Percentiles rank a stretch among this genome's conserved stretches.
Evolutionary conservation across 805 yeast genomes (phyloP).

Genomic region (Kuraishia cidri): DNA sequence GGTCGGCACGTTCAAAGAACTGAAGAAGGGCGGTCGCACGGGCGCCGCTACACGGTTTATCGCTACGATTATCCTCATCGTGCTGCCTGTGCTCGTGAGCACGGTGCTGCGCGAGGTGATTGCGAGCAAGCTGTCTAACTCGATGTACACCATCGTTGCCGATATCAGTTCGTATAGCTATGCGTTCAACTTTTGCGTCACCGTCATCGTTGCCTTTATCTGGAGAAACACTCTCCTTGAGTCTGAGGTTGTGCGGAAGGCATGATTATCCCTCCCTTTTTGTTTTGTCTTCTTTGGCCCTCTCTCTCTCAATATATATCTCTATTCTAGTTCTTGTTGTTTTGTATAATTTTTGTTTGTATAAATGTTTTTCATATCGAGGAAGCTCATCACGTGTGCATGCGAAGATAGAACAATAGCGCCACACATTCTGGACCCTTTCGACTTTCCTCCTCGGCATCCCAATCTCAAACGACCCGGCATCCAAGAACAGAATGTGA

Average conservation of each 20-base stretch:
- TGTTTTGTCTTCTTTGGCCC: too few species aligned
- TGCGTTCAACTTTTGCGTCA: conserved; percentile 11
- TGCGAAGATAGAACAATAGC: too few species aligned
- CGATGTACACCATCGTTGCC: conserved; percentile 9
- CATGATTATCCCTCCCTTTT: too few species aligned
- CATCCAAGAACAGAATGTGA: too few species aligned
- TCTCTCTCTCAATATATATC: too few species aligned
- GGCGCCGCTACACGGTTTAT: conserved; percentile 6
- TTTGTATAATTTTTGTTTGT: too few species aligned
- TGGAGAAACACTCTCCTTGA: conserved; percentile 17
- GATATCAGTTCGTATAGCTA: conserved; percentile 13
- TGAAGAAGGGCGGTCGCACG: conserved; percentile 5
- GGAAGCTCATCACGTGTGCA: too few species aligned
- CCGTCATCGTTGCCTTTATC: conserved; percentile 11
- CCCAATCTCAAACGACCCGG: too few species aligned
- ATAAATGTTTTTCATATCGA: too few species aligned
- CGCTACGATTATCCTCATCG: conserved; percentile 8
- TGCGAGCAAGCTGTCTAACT: conserved; percentile 6
- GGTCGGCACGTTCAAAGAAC: conserved; percentile 9
- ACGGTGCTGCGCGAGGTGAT: conserved; percentile 9
- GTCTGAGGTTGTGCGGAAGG: conserved; percentile 1
- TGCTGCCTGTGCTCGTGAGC: conserved; percentile 10
- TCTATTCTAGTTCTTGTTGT: too few species aligned
- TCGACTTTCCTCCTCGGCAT: too few species aligned
- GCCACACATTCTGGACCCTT: too few species aligned